Conservation (phyloP, 2,329 filamentous ascomycete species). For the Ascochyta pisi region DNA sequence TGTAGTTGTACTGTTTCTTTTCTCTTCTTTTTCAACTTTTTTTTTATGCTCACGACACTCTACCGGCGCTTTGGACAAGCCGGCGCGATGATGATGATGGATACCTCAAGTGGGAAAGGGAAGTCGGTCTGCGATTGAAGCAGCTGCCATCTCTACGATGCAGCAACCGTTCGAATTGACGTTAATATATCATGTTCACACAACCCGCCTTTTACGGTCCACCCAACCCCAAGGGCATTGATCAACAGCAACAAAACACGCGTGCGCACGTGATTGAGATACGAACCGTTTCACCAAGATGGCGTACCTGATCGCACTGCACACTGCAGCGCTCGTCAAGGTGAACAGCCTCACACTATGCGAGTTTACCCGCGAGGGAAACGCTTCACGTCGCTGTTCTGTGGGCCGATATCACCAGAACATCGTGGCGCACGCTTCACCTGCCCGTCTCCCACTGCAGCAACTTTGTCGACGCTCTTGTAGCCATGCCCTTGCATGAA, state of each 20-base stretch:
- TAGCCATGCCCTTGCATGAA: not conserved
- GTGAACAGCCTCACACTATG: not conserved
- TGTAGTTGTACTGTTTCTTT: conserved; percentile 18
- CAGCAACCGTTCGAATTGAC: not conserved
- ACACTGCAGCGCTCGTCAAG: not conserved
- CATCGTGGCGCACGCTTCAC: not conserved
- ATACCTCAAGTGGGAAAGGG: conserved; percentile 13
- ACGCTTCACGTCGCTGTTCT: not conserved
- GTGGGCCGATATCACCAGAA: not conserved
- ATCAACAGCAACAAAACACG: not conserved
- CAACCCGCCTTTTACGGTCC: not conserved
- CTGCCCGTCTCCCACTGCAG: not conserved
- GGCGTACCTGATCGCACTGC: not conserved
- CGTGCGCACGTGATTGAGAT: not conserved
- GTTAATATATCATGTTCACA: conserved; percentile 11
- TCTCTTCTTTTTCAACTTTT: conserved; percentile 2
- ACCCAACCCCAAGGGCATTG: not conserved
- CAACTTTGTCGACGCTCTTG: not conserved
- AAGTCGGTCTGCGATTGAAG: not conserved
- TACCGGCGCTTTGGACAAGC: conserved; percentile 8
- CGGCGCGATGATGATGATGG: conserved; percentile 16
- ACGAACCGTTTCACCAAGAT: not conserved
- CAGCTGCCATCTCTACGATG: not conserved
- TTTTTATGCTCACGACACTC: conserved; percentile 5
- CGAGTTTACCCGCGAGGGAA: not conserved